Conservation (phyloP, 2,329 filamentous ascomycete genomes). For the Exserohilum rostratum region DNA sequence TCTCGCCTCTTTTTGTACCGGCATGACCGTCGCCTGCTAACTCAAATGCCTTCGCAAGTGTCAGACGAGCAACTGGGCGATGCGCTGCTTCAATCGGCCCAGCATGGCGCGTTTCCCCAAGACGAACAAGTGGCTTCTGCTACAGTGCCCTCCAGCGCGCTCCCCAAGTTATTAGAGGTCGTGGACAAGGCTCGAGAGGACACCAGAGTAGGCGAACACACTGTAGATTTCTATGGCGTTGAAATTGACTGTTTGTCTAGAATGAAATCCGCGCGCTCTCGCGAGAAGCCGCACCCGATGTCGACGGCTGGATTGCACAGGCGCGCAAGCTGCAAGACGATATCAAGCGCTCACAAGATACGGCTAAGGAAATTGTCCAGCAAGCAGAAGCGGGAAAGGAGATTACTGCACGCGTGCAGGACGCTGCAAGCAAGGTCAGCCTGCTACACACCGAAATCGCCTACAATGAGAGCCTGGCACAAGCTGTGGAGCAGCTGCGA, state of each 20-base stretch:
- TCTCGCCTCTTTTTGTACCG: conserved; percentile 4
- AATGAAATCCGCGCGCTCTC: conserved; percentile 77
- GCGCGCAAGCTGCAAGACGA: conserved; percentile 85
- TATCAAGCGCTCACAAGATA: conserved; percentile 77
- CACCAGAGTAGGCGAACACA: conserved; percentile 54
- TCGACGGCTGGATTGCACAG: conserved; percentile 84
- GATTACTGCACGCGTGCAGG: conserved; percentile 68
- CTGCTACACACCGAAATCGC: conserved; percentile 64
- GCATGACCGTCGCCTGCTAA: conserved; percentile 23
- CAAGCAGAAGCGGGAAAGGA: conserved; percentile 73
- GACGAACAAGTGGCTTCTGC: conserved; percentile 62
- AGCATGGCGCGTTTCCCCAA: conserved; percentile 62
- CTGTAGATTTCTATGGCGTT: too few relatives aligned
- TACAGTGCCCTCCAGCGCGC: conserved; percentile 55
- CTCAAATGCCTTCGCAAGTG: conserved; percentile 37
- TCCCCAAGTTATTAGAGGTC: conserved; percentile 58
- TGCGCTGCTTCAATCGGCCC: conserved; percentile 69
- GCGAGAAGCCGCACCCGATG: conserved; percentile 75
- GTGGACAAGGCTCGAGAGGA: conserved; percentile 60
- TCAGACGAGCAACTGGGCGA: conserved; percentile 56
- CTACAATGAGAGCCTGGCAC: conserved; percentile 62
- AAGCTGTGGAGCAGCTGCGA: conserved; percentile 58
- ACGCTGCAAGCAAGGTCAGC: conserved; percentile 61
- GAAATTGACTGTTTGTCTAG: conserved; percentile 48
- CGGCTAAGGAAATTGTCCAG: conserved; percentile 80